These are phyloP conservation scores for Penicillium sp. DNA, from an alignment of 2,329 filamentous ascomycete genomes.

Conservation along the genomic window DNA sequence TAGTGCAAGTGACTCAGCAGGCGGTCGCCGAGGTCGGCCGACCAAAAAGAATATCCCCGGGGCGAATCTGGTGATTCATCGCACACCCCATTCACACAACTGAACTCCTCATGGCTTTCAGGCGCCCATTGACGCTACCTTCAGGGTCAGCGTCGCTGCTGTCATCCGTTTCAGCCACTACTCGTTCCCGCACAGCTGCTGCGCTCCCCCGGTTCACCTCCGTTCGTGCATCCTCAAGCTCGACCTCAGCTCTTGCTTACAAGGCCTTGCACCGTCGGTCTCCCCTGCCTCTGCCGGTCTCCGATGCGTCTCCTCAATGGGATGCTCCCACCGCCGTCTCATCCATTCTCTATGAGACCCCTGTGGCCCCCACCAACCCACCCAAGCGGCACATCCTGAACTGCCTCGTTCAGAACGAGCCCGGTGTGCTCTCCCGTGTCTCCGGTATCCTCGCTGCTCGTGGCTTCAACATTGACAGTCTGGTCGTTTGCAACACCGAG, in stretches of 20 bases:
- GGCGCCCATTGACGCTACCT: conserved; percentile 39
- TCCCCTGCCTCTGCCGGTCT: conserved; percentile 77
- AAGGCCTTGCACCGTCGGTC: conserved; percentile 93
- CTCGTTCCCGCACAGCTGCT: conserved; percentile 30
- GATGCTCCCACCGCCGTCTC: conserved; percentile 90
- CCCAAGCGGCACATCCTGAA: conserved; percentile 96
- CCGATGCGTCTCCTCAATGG: conserved; percentile 77
- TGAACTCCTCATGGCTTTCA: conserved; percentile 40
- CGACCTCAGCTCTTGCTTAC: conserved; percentile 93
- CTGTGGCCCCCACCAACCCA: conserved; percentile 76
- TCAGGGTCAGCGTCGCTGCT: conserved; percentile 35
- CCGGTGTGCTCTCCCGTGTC: conserved; percentile 92
- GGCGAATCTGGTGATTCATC: conserved; percentile 31
- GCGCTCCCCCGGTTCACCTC: conserved; percentile 34
- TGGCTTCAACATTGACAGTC: conserved; percentile 98
- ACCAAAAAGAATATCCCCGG: conserved; percentile 26
- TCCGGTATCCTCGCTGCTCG: conserved; percentile 94
- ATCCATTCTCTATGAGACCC: conserved; percentile 98
- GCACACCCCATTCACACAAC: conserved; percentile 18
- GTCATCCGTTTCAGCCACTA: conserved; percentile 25
- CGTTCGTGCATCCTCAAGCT: conserved; percentile 52
- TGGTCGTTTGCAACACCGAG: conserved; percentile 97
- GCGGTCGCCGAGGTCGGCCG: conserved; percentile 38
- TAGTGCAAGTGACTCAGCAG: conserved; percentile 33
- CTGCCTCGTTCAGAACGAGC: conserved; percentile 98